Base-by-base conservation (phyloP, 2,329 filamentous ascomycete species). In the Pestalotiopsis sp. region DNA sequence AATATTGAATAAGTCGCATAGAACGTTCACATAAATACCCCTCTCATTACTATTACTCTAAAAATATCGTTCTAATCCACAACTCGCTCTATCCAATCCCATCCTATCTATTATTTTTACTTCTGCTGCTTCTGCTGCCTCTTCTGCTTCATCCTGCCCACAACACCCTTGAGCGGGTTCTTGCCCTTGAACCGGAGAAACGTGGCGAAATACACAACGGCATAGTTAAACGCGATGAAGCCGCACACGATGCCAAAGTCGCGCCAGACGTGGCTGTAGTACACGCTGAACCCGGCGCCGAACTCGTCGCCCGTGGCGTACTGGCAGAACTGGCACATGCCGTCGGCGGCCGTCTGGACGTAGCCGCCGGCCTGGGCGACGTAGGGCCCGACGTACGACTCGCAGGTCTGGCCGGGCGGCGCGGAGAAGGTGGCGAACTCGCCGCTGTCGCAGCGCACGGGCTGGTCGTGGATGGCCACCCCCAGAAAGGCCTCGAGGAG, bases 361-460 rank as follows among this genome's bases (percentile, higher is more conserved):
- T 92, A 92, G 0, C 91, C 90, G 0, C 90, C 89, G 0, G 84
- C 80, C 65, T 86, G 77, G 2, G 86, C 69, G 5, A 89, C 81
- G 72, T 86, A 90, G 1, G 74, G 56, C 3, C 74, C 71, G 75
- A 91, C 76, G 75, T 91, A 93, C n/a, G 85, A 72, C 1, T 74
- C 80, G 75, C 91, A 93, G 0, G 84, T 91, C 68, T 80, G 70
- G 9, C 82, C 83, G 1, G 75, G 68, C 0, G 87, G 84, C 0
- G 93, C 88, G 25, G 88, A 81, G 75, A 96, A 90, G 4, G 80
- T 78, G 23, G 92, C 81, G 68, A 87, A 82, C 77, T 96, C 93
- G 73, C 90, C 91, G 1, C 75, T 49, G 1, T 90, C 86, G 77
- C 93, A 95, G 1, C 76, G 73, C 27, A 93, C 87, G 0, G 75